Evolutionary conservation across 2,329 filamentous ascomycete genomes (phyloP), one percentile per base, ranked within the genome.

Genomic region (Gaeumannomyces sp.): DNA sequence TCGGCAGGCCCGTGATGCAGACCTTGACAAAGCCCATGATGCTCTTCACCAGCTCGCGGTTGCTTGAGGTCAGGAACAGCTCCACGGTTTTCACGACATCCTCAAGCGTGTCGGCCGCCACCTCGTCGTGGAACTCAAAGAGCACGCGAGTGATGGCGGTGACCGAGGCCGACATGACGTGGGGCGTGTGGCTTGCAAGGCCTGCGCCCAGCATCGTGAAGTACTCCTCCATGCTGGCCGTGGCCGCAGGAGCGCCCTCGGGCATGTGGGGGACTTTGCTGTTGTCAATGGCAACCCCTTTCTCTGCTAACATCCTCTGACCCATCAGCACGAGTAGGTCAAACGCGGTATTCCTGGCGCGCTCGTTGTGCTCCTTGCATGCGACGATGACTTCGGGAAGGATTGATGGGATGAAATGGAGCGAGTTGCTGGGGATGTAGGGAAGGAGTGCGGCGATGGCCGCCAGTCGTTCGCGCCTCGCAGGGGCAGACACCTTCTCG

Each of bases 201-300:
- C 95, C 95, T 61, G 95, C 95, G 69, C 92, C 96, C 35, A 98
- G 91, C 95, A 99, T 99, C 64, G 94, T 97, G 79, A 98, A 92
- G 78, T 93, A 98, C 76, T 98, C 95, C 72, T 98, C 94, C 53
- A 99, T 85, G 58, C 85, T 93, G 27, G 95, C 94, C 3, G 85
- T 82, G 4, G 89, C 93, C 38, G 88, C 81, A 2, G 91, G 89
- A 0, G 93, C 90, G 74, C 96, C 88, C 61, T 85, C 80, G 4
- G 92, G 85, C 92, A 98, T 97, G 74, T 94, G 88, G 2, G 92
- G 85, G 3, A 97, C 90, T 74, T 94, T 92, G 70, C 86, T 89
- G 76, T 96, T 96, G 71, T 94, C 85, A 67, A 99, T 95, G 62
- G 83, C 81, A 53, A 88, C 88, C 4, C 91, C 87, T 66, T 88